Percentiles rank a stretch among this genome's conserved stretches.
Evolutionary conservation across 108 stramenopile species (phyloP).

Genomic region (Schizochytrium sp.): DNA sequence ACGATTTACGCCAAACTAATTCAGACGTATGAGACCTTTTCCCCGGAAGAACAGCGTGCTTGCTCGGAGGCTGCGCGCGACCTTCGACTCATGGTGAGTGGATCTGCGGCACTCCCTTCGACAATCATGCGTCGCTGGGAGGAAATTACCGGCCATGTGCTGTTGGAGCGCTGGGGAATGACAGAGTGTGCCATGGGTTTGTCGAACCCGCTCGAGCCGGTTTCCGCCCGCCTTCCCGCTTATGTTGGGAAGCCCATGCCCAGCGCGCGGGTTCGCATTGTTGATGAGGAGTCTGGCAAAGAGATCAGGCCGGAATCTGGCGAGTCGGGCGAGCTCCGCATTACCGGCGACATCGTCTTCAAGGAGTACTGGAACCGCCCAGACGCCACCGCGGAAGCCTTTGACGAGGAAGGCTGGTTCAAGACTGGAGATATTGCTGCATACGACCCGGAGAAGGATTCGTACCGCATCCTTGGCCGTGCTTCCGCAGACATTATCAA

Average conservation of each 20-base stretch:
- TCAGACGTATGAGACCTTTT: background rate
- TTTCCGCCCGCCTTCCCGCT: background rate
- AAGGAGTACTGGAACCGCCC: background rate
- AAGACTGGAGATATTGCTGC: slow-evolving; percentile 28
- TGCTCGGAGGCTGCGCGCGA: background rate
- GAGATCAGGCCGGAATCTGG: background rate
- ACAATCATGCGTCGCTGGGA: slow-evolving; percentile 14
- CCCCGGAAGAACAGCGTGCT: background rate
- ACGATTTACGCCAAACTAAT: slow-evolving; percentile 29
- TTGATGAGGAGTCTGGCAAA: background rate
- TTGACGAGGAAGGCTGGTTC: slow-evolving; percentile 31
- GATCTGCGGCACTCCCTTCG: slow-evolving; percentile 30
- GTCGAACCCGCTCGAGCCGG: slow-evolving; percentile 21
- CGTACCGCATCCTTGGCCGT: slow-evolving; percentile 20
- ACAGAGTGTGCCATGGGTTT: slow-evolving; percentile 36
- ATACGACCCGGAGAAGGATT: background rate
- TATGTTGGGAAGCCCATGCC: slow-evolving; percentile 29
- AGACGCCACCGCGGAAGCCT: slow-evolving; percentile 26
- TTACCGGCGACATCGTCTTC: slow-evolving; percentile 17
- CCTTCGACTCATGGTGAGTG: slow-evolving; percentile 30
- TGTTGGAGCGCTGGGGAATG: slow-evolving; percentile 36
- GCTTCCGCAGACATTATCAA: slow-evolving; percentile 31
- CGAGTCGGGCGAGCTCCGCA: slow-evolving; percentile 24
- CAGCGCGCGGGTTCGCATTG: slow-evolving; percentile 5
- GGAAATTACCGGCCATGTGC: slow-evolving; percentile 20